Evolutionary conservation across 2,329 filamentous ascomycete species (phyloP), one percentile per base, ranked within the genome.

Genomic region (Aureobasidium pullulans): DNA sequence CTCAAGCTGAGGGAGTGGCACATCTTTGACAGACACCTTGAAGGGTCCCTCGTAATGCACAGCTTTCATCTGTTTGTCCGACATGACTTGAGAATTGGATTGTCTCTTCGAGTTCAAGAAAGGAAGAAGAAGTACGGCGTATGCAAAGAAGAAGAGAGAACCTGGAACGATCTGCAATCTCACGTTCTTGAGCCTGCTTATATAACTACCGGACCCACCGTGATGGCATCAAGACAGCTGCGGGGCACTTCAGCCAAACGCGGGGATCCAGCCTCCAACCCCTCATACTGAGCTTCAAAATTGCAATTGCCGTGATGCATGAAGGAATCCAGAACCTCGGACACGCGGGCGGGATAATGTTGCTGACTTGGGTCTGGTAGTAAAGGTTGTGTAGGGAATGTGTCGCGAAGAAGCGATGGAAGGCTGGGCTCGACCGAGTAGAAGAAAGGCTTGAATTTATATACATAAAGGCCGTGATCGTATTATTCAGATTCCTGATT

Each of bases 11-110:
- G 84, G 84, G 47, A 77, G 67, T 29, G 80, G 77, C 7, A 84
- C 78, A 28, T 86, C 80, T 65, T 84, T 79, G 52, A 87, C 79
- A n/a, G 79, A 79, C 62, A 86, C 83, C 69, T 81, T 79, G 72
- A 80, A 83, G 0, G 83, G 80, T 1, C 82, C 83, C 46, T 83
- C 78, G 65, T 86, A 86, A 66, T 84, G 83, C 59, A 86, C 76
- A 10, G 83, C 83, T 71, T 84, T 84, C 83, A 85, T 63, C 40
- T 39, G 54, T 16, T 32, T 19, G 54, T 37, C 8, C 23, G 54
- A 31, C 40, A 46, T 56, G 29, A 34, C 28, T 31, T 7, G 13
- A 16, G 13, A 16, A 13, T 29, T 2, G 5, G 36, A 16, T 3
- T 29, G n/a, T 50, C 23, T 40, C 9, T 11, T 40, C 4, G 10